These are phyloP conservation scores for Daldinia childiae DNA, from an alignment of 495 filamentous ascomycete species.

Conservation along the genomic window DNA sequence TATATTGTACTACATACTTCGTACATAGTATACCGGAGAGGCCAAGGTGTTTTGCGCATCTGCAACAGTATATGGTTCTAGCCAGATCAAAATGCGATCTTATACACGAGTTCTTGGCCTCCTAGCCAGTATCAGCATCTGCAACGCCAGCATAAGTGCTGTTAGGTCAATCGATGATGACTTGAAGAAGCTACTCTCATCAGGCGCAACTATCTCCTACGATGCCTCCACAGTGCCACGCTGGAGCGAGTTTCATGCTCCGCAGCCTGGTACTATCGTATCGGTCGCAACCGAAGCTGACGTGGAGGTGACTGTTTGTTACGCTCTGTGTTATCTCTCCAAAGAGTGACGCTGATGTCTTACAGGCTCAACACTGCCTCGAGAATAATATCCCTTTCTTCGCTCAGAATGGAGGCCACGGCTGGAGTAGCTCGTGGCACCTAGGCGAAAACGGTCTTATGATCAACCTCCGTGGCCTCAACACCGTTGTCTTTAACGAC, in stretches of 20 bases:
- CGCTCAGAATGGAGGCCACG: conserved; percentile 21
- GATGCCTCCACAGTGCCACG: conserved; percentile 4
- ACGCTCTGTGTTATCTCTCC: neutral
- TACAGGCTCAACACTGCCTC: conserved; percentile 7
- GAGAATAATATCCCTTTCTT: conserved; percentile 17
- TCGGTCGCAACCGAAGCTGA: conserved; percentile 14
- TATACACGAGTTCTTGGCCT: conserved; percentile 7
- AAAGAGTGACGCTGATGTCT: neutral
- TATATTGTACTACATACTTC: neutral
- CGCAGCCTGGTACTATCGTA: conserved; percentile 19
- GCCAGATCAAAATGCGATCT: conserved; percentile 8
- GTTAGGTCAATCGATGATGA: neutral
- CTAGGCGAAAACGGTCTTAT: conserved; percentile 13
- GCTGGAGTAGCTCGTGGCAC: conserved; percentile 10
- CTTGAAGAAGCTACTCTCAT: conserved; percentile 3
- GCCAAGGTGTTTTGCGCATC: neutral
- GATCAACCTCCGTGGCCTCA: conserved; percentile 21
- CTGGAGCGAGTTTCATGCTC: conserved; percentile 21
- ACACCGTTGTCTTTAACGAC: neutral
- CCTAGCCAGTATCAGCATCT: neutral
- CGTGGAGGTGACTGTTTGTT: conserved; percentile 10
- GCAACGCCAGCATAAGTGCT: neutral
- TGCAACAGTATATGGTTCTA: neutral
- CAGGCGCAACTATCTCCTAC: conserved; percentile 13
- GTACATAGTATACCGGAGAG: neutral